These are phyloP conservation scores for Aureobasidium pullulans DNA, from an alignment of 2,329 filamentous ascomycete genomes.

Conservation along the genomic window DNA sequence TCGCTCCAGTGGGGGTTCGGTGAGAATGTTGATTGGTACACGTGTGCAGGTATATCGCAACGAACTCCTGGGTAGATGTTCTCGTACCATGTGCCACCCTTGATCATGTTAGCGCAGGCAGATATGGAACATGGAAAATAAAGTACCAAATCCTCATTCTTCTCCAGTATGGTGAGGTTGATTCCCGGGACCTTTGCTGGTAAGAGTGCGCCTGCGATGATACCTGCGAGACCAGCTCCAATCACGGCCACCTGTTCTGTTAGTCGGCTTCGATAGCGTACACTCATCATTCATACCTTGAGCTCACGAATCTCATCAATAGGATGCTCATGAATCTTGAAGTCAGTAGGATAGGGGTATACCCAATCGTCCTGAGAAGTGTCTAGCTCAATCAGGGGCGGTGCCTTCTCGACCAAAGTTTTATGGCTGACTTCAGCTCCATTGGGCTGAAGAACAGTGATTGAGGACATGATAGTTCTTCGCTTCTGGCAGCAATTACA, in stretches of 20 bases:
- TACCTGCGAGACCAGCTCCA: constrained; percentile 56
- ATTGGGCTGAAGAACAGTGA: neutral
- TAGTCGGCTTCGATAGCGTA: neutral
- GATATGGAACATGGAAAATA: too few species aligned
- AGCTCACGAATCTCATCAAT: constrained; percentile 23
- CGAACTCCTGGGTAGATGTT: constrained; percentile 56
- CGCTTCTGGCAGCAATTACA: neutral
- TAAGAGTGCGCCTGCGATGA: constrained; percentile 58
- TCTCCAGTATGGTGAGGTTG: constrained; percentile 59
- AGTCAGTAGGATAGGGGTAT: constrained; percentile 24
- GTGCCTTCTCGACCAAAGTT: neutral
- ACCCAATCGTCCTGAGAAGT: constrained; percentile 16
- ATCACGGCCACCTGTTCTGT: constrained; percentile 47
- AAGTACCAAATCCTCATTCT: constrained; percentile 56
- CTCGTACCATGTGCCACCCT: constrained; percentile 43
- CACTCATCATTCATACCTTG: constrained; percentile 15
- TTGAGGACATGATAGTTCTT: neutral
- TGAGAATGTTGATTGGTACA: constrained; percentile 61
- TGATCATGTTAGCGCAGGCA: constrained; percentile 13
- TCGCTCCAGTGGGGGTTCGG: constrained; percentile 64
- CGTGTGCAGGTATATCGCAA: constrained; percentile 63
- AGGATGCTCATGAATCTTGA: constrained; percentile 23
- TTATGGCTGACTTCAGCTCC: neutral
- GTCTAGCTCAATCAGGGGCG: neutral
- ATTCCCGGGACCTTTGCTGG: constrained; percentile 63